These are phyloP conservation scores for Cokeromyces recurvatus DNA, from an alignment of 371 early-diverging fungal species.

Conservation along the genomic window DNA sequence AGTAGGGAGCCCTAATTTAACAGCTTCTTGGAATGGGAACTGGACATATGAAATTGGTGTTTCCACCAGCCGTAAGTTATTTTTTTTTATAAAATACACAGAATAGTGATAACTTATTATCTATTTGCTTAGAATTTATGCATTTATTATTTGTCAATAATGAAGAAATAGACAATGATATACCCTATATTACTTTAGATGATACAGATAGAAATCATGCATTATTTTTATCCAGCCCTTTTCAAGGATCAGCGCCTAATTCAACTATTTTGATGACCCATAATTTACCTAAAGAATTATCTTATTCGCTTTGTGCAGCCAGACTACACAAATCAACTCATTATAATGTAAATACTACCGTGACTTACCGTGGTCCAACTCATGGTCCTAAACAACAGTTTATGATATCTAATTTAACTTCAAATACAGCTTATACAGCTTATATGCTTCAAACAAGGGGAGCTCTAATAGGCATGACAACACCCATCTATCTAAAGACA, in stretches of 20 bases:
- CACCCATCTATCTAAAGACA: constrained; percentile 25
- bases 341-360: constrained; percentile 29
- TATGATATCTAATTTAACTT: constrained; percentile 30
- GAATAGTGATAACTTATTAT: not conserved
- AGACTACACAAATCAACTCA: constrained; percentile 23
- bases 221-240: constrained; percentile 42
- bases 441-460: constrained; percentile 39
- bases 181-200: constrained; percentile 42
- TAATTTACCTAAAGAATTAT: constrained; percentile 31
- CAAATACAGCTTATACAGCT: constrained; percentile 36
- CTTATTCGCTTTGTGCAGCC: constrained; percentile 48
- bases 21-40: constrained; percentile 36
- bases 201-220: constrained; percentile 54
- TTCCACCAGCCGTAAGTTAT: constrained; percentile 44
- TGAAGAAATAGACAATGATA: constrained; percentile 5
- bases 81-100: not conserved
- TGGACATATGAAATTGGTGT: constrained; percentile 55
- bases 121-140: constrained; percentile 1
- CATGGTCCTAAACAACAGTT: constrained; percentile 24
- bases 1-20: constrained; percentile 36
- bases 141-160: constrained; percentile 22
- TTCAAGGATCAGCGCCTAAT: constrained; percentile 27
- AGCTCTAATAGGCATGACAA: constrained; percentile 24
- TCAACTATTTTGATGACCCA: constrained; percentile 36
- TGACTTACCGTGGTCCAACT: constrained; percentile 27